phyloP scores from a whole-genome alignment of 441 rosid species.

The Eutrema salsugineum region DNA sequence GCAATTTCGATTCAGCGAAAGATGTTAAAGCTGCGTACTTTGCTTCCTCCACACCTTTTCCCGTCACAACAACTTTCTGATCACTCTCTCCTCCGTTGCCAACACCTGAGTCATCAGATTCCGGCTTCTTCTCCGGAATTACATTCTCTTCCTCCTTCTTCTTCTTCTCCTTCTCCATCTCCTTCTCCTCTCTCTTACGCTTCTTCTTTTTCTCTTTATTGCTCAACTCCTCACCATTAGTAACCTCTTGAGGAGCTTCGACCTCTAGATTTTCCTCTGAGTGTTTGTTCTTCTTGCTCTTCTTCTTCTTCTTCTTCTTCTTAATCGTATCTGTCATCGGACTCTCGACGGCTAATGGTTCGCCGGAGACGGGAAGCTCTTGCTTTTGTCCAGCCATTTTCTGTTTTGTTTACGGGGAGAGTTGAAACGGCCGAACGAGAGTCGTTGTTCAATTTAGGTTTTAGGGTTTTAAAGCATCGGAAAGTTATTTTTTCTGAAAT shows the following conservation, averaged over 20 bases:
- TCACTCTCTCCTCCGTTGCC: conserved; percentile 28
- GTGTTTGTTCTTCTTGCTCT: conserved; percentile 39
- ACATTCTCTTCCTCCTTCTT: conserved; percentile 15
- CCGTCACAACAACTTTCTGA: conserved; percentile 53
- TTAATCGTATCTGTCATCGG: not conserved
- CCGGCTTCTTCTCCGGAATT: not conserved
- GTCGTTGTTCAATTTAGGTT: conserved; percentile 18
- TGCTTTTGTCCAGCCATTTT: conserved; percentile 46
- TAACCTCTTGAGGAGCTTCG: conserved; percentile 17
- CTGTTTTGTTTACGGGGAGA: not conserved
- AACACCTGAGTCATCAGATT: not conserved
- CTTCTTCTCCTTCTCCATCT: conserved; percentile 24
- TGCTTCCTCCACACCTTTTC: conserved; percentile 52
- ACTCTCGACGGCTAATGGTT: conserved; percentile 34
- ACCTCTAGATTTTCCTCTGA: conserved; percentile 27
- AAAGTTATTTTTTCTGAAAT: not conserved
- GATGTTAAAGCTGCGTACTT: conserved; percentile 58
- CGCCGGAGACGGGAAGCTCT: conserved; percentile 35
- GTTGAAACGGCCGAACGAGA: conserved; percentile 33
- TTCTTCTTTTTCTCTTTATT: conserved; percentile 48
- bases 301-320: conserved; percentile 37
- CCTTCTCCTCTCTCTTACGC: conserved; percentile 37
- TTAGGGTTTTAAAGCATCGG: conserved; percentile 14
- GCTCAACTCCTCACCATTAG: conserved; percentile 16
- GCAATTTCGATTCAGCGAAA: conserved; percentile 57